Percentiles rank a stretch among this genome's conserved stretches.
Conservation (phyloP, 192 early-diverging fungal species). For the Rhizophagus clarus region DNA sequence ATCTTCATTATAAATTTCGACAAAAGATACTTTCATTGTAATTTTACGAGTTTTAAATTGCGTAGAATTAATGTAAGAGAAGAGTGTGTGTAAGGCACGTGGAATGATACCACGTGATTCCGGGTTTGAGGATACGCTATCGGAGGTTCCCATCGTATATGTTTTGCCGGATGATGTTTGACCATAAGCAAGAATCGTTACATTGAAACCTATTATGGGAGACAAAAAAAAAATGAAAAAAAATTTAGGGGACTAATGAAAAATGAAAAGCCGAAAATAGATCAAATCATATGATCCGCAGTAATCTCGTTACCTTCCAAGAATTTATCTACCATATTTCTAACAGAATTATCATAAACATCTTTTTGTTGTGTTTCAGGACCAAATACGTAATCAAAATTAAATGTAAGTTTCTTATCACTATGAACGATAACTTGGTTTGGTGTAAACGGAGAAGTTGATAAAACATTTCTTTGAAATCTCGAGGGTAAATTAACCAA, state of each 20-base stretch:
- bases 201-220: conserved; percentile 77
- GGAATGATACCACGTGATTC: conserved; percentile 68
- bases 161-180: conserved; percentile 97
- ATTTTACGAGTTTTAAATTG: conserved; percentile 40
- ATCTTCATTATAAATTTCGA: conserved; percentile 98
- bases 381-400: conserved; percentile 74
- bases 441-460: background rate
- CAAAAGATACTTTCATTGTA: conserved; percentile 80
- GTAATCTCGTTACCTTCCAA: conserved; percentile 46
- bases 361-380: conserved; percentile 56
- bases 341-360: conserved; percentile 55
- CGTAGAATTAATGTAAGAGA: conserved; percentile 44
- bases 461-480: conserved; percentile 26
- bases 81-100: conserved; percentile 66
- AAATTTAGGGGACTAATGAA: background rate
- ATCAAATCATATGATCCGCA: background rate
- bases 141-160: conserved; percentile 90
- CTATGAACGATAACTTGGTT: conserved; percentile 20
- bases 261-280: too few species aligned
- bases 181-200: conserved; percentile 92
- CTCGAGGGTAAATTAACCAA: conserved; percentile 20
- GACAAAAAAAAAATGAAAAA: conserved; percentile 13
- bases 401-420: conserved; percentile 45
- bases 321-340: conserved; percentile 50
- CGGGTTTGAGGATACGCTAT: conserved; percentile 33